These are phyloP conservation scores for Mycena citricolor DNA, from an alignment of 1,284 basidiomycete species.

Conservation along the genomic window DNA sequence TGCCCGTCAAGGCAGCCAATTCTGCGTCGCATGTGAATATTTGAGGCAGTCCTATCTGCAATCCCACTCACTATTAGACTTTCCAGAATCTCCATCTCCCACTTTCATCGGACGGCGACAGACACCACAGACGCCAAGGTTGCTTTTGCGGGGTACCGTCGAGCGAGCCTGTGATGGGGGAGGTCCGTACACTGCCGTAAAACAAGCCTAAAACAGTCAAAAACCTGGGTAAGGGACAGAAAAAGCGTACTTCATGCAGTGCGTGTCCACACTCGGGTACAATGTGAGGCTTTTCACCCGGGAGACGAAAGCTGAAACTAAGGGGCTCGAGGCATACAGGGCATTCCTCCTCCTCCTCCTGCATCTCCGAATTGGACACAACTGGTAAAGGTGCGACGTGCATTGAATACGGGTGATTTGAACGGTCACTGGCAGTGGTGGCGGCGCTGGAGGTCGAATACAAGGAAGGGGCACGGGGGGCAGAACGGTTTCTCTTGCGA, in stretches of 20 bases:
- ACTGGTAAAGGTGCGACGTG: conserved; percentile 53
- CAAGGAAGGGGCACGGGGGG: conserved; percentile 27
- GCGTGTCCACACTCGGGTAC: conserved; percentile 97
- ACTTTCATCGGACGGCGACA: conserved; percentile 95
- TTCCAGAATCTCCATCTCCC: conserved; percentile 71
- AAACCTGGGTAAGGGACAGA: conserved; percentile 9
- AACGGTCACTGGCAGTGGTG: conserved; percentile 34
- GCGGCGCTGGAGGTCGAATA: conserved; percentile 36
- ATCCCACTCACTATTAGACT: conserved; percentile 78
- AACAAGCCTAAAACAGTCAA: conserved; percentile 73
- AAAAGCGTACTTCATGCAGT: conserved; percentile 78
- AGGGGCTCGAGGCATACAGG: conserved; percentile 91
- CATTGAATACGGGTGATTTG: conserved; percentile 53
- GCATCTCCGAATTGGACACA: conserved; percentile 18
- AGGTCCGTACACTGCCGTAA: conserved; percentile 92
- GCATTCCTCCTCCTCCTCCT: conserved; percentile 77
- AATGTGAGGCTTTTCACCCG: conserved; percentile 95
- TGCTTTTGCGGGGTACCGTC: conserved; percentile 64
- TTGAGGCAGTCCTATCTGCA: not conserved
- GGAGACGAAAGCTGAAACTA: conserved; percentile 82
- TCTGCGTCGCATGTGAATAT: conserved; percentile 46
- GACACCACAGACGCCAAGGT: conserved; percentile 93
- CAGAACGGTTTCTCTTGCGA: conserved; percentile 30
- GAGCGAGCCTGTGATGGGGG: conserved; percentile 62
- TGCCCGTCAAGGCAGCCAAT: conserved; percentile 85